A percentile compares a stretch with the other conserved stretches of the same genome.
Conservation (phyloP, 148 eudicot species). For the Pouteria glomerata region DNA sequence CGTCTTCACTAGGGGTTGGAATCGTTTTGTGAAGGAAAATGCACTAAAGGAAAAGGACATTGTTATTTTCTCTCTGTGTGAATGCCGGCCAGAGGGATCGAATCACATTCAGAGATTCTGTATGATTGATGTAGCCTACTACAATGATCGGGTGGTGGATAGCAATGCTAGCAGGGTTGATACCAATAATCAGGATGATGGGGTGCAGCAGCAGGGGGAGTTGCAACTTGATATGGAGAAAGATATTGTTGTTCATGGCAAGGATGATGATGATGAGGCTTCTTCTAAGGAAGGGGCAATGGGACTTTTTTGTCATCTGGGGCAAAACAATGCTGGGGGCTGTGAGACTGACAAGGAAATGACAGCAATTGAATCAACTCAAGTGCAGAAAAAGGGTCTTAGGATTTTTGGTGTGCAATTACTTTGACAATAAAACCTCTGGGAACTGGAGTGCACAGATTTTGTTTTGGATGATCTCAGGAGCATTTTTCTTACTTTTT, state of each 20-base stretch:
- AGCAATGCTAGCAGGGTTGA: background rate
- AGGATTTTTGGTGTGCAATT: slow-evolving; percentile 30
- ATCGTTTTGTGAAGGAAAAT: slow-evolving; percentile 43
- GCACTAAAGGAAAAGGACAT: slow-evolving; percentile 29
- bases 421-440: too few species aligned
- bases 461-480: too few species aligned
- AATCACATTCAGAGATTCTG: background rate
- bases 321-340: background rate
- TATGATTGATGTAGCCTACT: slow-evolving; percentile 18
- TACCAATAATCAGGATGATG: background rate
- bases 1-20: slow-evolving; percentile 57
- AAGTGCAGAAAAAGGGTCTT: slow-evolving; percentile 6
- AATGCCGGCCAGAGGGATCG: slow-evolving; percentile 8
- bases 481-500: too few species aligned
- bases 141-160: background rate
- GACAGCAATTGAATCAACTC: background rate
- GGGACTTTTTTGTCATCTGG: background rate
- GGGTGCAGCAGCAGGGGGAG: background rate
- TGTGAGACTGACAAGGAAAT: background rate
- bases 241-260: background rate
- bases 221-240: background rate
- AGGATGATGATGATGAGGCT: background rate
- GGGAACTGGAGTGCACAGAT: too few species aligned
- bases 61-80: slow-evolving; percentile 26
- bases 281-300: too few species aligned